Evolutionary conservation across 306 rosid genomes (phyloP).

Genomic region (Vigna unguiculata): DNA sequence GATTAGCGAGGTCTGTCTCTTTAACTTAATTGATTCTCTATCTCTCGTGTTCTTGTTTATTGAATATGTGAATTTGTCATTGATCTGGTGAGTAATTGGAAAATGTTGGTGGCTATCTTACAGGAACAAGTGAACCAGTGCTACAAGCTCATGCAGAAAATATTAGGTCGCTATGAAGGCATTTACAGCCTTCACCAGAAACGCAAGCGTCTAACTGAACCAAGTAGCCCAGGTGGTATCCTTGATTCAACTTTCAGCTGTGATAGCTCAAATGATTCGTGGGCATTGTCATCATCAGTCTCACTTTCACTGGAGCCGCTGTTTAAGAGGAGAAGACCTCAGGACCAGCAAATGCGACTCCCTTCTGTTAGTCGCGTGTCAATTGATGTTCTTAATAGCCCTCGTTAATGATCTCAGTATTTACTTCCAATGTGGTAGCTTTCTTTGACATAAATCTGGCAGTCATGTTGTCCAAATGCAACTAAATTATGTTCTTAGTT

Average conservation of each 20-base stretch:
- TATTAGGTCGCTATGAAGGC: constrained; percentile 49
- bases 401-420: constrained; percentile 63
- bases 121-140: constrained; percentile 78
- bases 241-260: constrained; percentile 74
- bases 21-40: constrained; percentile 10
- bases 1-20: constrained; percentile 72
- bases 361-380: constrained; percentile 67
- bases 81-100: constrained; percentile 28
- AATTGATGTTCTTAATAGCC: constrained; percentile 68
- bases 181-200: constrained; percentile 50
- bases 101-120: constrained; percentile 42
- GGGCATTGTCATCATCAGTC: constrained; percentile 55
- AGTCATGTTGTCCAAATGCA: constrained; percentile 51
- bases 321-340: constrained; percentile 71
- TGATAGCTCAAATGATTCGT: constrained; percentile 81
- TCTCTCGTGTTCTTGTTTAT: not conserved
- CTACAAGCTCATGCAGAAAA: constrained; percentile 62
- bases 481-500: constrained; percentile 51
- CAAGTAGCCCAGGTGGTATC: constrained; percentile 72
- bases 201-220: constrained; percentile 59
- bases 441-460: constrained; percentile 54
- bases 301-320: constrained; percentile 62
- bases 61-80: constrained; percentile 4
- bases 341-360: constrained; percentile 78
- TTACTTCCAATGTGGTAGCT: constrained; percentile 59